Evolutionary conservation across 1,284 basidiomycete genomes (phyloP).

Genomic region (Tilletia setariae): DNA sequence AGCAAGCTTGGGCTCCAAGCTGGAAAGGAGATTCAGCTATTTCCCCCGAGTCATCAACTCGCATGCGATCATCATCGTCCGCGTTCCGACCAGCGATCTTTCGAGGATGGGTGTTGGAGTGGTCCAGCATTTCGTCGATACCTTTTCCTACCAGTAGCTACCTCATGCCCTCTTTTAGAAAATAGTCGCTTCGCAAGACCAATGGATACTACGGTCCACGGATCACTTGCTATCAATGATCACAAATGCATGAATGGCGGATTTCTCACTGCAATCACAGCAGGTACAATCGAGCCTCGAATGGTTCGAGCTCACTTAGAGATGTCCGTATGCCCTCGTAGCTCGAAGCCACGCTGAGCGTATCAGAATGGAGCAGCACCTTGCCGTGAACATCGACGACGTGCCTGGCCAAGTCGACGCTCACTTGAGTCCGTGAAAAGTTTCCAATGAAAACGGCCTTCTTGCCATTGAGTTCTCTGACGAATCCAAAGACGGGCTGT

Average conservation of each 20-base stretch:
- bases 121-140: not conserved
- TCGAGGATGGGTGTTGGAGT: not conserved
- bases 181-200: too few relatives aligned
- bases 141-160: not conserved
- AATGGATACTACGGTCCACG: too few relatives aligned
- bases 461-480: conserved; percentile 1
- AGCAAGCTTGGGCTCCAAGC: not conserved
- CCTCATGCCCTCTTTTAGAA: not conserved
- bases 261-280: not conserved
- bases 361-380: not conserved
- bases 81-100: not conserved
- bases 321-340: not conserved
- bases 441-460: conserved; percentile 1
- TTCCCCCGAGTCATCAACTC: conserved; percentile 12
- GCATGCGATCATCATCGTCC: conserved; percentile 15
- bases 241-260: too few relatives aligned
- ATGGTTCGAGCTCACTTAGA: not conserved
- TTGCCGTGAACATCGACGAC: not conserved
- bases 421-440: not conserved
- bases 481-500: not conserved
- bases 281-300: conserved; percentile 10
- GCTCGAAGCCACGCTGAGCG: not conserved
- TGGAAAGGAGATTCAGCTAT: conserved; percentile 3
- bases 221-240: too few relatives aligned
- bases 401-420: not conserved